Percentiles rank a stretch among this genome's conserved stretches.
Conservation (phyloP, 805 yeast species). For the Maudiozyma bulderi region DNA sequence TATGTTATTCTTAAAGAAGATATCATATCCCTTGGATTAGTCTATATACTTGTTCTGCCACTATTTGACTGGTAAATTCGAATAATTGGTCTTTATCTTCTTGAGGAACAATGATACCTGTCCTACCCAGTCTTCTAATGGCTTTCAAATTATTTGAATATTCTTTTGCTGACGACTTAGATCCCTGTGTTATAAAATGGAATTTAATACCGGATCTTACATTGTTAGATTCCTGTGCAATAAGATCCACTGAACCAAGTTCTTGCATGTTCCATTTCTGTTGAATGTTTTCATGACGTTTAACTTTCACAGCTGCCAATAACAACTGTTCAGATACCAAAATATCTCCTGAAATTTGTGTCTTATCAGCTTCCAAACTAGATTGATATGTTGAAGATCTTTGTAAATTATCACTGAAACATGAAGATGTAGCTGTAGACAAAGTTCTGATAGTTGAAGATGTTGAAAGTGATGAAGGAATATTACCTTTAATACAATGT, state of each 20-base stretch:
- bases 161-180: background rate
- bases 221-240: constrained; percentile 14
- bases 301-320: constrained; percentile 16
- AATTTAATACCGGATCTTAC: constrained; percentile 12
- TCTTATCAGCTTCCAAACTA: constrained; percentile 1
- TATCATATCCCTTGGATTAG: constrained; percentile 5
- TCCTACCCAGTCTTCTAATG: constrained; percentile 22
- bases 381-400: constrained; percentile 9
- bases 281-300: constrained; percentile 12
- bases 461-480: constrained; percentile 10
- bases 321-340: constrained; percentile 5
- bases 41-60: constrained; percentile 20
- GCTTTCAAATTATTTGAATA: constrained; percentile 9
- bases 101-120: constrained; percentile 18
- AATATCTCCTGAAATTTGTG: background rate
- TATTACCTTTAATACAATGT: constrained; percentile 14
- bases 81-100: constrained; percentile 12
- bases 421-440: constrained; percentile 19
- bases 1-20: too few species aligned
- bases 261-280: constrained; percentile 17
- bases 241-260: constrained; percentile 14
- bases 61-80: constrained; percentile 19
- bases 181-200: constrained; percentile 3
- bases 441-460: constrained; percentile 22
- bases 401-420: constrained; percentile 8